A percentile compares a stretch with the other conserved stretches of the same genome.
Evolutionary conservation across 2,329 filamentous ascomycete species (phyloP).

Genomic region (Calonectria crousiana): DNA sequence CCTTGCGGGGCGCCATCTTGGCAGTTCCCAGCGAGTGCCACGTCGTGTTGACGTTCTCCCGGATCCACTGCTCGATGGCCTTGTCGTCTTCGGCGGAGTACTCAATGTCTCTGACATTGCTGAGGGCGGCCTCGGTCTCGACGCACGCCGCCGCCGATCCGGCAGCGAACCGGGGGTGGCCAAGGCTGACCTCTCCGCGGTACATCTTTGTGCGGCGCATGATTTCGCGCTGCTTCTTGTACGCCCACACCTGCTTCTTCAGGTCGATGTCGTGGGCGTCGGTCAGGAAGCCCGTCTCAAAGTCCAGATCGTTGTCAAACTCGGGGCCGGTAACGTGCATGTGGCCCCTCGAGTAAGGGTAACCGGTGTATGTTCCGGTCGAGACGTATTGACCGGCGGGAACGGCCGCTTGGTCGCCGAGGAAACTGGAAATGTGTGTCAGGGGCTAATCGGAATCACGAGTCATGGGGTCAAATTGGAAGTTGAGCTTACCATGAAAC

Average conservation of each 20-base stretch:
- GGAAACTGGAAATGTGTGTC: slow-evolving; percentile 45
- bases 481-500: slow-evolving; percentile 41
- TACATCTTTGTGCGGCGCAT: slow-evolving; percentile 68
- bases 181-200: slow-evolving; percentile 57
- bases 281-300: slow-evolving; percentile 68
- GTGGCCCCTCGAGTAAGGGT: slow-evolving; percentile 67
- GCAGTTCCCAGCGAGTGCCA: slow-evolving; percentile 62
- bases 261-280: slow-evolving; percentile 70
- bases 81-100: slow-evolving; percentile 65
- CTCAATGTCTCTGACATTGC: slow-evolving; percentile 54
- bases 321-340: slow-evolving; percentile 68
- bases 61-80: slow-evolving; percentile 59
- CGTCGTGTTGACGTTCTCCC: slow-evolving; percentile 55
- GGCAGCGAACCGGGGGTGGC: slow-evolving; percentile 59
- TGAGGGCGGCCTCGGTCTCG: slow-evolving; percentile 56
- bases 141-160: slow-evolving; percentile 57
- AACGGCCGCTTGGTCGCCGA: slow-evolving; percentile 55
- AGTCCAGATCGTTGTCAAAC: slow-evolving; percentile 61
- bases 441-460: rapidly evolving
- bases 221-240: slow-evolving; percentile 75
- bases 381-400: slow-evolving; percentile 63
- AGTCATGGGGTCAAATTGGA: neutral
- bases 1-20: slow-evolving; percentile 57
- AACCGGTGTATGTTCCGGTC: slow-evolving; percentile 59
- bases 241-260: slow-evolving; percentile 72